Percentiles rank a stretch among this genome's conserved stretches.
These are phyloP conservation scores for Cladosporium sp. DNA, from an alignment of 2,329 filamentous ascomycete genomes.

Conservation along the genomic window DNA sequence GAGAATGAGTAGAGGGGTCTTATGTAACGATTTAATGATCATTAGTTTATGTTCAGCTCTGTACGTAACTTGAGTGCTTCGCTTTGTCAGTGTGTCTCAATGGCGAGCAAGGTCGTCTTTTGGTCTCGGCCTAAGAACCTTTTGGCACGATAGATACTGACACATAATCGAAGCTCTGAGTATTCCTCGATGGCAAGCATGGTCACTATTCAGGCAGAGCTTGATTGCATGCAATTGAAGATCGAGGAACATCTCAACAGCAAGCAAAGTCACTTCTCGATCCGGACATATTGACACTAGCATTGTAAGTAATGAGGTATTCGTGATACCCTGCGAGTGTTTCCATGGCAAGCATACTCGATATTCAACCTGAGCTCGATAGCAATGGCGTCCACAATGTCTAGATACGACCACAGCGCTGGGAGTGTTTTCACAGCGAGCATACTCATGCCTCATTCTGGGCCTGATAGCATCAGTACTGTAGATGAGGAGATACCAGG, in stretches of 20 bases:
- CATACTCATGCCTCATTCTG: background rate
- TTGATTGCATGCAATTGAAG: background rate
- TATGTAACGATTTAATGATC: constrained; percentile 11
- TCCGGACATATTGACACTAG: too few species aligned
- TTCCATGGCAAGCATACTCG: background rate
- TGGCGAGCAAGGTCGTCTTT: background rate
- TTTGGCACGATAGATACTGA: background rate
- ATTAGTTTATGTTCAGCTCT: background rate
- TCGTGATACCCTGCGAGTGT: background rate
- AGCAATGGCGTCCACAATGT: background rate
- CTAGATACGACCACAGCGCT: background rate
- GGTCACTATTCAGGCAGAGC: too few species aligned
- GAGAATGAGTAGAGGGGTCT: background rate
- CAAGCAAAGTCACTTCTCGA: background rate
- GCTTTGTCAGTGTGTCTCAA: background rate
- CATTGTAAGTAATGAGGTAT: background rate
- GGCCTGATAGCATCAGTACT: too few species aligned
- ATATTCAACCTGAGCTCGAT: background rate
- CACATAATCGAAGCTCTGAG: background rate
- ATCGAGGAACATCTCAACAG: background rate
- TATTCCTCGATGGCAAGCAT: background rate
- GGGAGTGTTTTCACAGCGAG: too few species aligned
- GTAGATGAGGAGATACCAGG: too few species aligned
- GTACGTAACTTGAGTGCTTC: background rate
- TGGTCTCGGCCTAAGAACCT: too few species aligned